A percentile compares a stretch with the other conserved stretches of the same genome.
phyloP scores from a whole-genome alignment of 2,329 filamentous ascomycete species.

The Verticillium tricorpus region DNA sequence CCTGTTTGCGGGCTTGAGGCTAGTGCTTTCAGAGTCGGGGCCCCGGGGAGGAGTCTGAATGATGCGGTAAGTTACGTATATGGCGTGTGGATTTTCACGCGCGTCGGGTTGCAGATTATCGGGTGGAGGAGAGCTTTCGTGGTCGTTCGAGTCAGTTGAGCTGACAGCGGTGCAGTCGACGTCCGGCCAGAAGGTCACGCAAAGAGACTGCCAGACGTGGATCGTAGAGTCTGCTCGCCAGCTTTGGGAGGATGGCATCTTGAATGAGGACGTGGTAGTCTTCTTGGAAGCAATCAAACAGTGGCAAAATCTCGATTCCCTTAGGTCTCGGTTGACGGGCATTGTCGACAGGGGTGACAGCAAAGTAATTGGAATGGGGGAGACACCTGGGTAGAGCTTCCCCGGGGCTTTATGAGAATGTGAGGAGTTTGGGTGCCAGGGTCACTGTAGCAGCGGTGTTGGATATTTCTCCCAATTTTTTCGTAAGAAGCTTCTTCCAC shows the following conservation, averaged over 20 bases:
- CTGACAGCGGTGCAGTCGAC: background rate
- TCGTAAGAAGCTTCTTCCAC: no score
- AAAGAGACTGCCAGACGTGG: slow-evolving; percentile 30
- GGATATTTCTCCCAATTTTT: no score
- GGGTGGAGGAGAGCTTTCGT: background rate
- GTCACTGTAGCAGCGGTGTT: no score
- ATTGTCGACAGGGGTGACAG: no score
- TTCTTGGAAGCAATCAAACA: slow-evolving; percentile 22
- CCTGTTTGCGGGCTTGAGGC: slow-evolving; percentile 23
- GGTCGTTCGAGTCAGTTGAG: background rate
- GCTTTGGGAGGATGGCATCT: slow-evolving; percentile 21
- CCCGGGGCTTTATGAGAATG: no score
- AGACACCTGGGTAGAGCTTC: no score
- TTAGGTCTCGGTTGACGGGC: no score
- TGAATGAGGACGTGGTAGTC: slow-evolving; percentile 14
- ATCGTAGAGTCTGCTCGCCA: slow-evolving; percentile 26
- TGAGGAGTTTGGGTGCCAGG: no score
- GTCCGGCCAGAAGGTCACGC: slow-evolving; percentile 18
- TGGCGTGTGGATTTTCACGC: no score
- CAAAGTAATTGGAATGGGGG: no score
- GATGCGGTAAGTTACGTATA: background rate
- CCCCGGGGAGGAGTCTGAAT: slow-evolving; percentile 14
- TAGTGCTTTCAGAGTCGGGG: slow-evolving; percentile 11
- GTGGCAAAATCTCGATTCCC: slow-evolving; percentile 2
- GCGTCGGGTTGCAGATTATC: background rate